Evolutionary conservation across 139 green algal genomes (phyloP).

Genomic region (Microglena sp.): DNA sequence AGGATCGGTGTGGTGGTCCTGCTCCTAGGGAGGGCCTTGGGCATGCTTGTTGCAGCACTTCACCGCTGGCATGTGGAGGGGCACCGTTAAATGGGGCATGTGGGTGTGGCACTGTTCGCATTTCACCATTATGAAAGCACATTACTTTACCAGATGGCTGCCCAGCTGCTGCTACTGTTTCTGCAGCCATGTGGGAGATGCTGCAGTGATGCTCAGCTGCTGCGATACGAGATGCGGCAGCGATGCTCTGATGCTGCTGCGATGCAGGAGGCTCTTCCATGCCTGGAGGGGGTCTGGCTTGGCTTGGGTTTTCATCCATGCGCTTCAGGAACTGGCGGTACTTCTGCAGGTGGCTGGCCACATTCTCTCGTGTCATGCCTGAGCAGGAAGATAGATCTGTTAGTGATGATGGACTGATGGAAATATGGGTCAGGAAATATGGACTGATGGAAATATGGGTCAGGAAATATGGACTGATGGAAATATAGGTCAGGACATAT

Average conservation of each 20-base stretch:
- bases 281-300: too few species aligned
- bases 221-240: neutral
- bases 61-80: too few species aligned
- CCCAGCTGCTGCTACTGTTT: too few species aligned
- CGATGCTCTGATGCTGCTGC: neutral
- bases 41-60: too few species aligned
- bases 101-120: too few species aligned
- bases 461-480: neutral
- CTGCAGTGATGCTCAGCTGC: neutral
- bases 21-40: too few species aligned
- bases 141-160: too few species aligned
- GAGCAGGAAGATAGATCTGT: constrained; percentile 24
- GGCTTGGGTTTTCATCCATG: neutral
- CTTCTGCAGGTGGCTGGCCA: constrained; percentile 91
- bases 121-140: too few species aligned
- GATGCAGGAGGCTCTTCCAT: neutral
- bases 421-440: neutral
- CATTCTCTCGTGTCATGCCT: constrained; percentile 91
- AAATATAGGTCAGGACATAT: too few species aligned
- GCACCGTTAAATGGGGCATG: too few species aligned
- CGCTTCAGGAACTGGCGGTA: constrained; percentile 52
- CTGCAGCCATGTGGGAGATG: too few species aligned
- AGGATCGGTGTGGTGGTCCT: too few species aligned
- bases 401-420: neutral
- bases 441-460: neutral